Evolutionary conservation across 208 protist species (phyloP).

Genomic region (Wallacemonas rigidus): DNA sequence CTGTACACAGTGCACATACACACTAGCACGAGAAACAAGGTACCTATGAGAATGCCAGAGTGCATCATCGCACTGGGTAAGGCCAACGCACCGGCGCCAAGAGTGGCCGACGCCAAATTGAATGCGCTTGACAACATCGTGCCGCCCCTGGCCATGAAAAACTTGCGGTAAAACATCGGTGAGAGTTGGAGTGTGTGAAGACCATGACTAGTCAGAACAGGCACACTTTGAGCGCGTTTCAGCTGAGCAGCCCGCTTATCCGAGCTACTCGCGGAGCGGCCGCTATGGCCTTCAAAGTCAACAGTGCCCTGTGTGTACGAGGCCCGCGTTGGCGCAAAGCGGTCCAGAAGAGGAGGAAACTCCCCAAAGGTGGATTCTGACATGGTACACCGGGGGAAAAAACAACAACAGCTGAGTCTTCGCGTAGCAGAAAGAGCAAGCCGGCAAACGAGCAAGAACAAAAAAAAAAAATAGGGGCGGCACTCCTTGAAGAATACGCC

Average conservation of each 20-base stretch:
- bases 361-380: neutral
- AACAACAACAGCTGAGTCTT: neutral
- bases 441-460: neutral
- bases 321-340: conserved; percentile 29
- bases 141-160: conserved; percentile 60
- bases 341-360: conserved; percentile 10
- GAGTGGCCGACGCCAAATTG: conserved; percentile 77
- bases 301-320: conserved; percentile 30
- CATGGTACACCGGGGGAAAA: neutral
- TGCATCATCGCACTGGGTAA: conserved; percentile 73
- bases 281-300: neutral
- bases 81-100: conserved; percentile 75
- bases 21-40: conserved; percentile 46
- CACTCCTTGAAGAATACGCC: no score
- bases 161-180: conserved; percentile 46
- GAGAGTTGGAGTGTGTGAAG: conserved; percentile 37
- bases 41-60: conserved; percentile 47
- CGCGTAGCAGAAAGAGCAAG: neutral
- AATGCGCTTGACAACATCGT: conserved; percentile 73
- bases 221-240: conserved; percentile 37
- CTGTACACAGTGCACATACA: conserved; percentile 70
- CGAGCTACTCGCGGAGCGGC: neutral
- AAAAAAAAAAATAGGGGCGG: neutral
- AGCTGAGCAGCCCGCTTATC: neutral
- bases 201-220: conserved; percentile 28